These are phyloP conservation scores for Malus sylvestris DNA, from an alignment of 306 rosid species.

Conservation along the genomic window DNA sequence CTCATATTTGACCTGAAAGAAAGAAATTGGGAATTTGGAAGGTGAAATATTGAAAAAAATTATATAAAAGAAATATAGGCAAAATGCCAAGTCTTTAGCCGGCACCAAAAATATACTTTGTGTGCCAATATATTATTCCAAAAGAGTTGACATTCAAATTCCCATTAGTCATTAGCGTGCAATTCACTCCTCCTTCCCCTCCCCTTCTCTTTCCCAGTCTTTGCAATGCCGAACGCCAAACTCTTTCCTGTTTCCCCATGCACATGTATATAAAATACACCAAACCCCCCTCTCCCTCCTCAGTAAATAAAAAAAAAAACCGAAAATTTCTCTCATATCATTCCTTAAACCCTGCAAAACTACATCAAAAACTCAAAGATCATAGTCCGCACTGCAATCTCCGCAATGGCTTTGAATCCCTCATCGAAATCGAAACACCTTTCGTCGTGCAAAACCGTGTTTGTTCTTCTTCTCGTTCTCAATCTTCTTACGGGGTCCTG, in stretches of 20 bases:
- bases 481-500: slow-evolving; percentile 36
- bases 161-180: slow-evolving; percentile 37
- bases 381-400: background rate
- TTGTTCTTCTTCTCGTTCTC: slow-evolving; percentile 27
- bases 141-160: slow-evolving; percentile 57
- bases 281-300: slow-evolving; percentile 10
- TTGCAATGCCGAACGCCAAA: slow-evolving; percentile 28
- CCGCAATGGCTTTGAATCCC: slow-evolving; percentile 39
- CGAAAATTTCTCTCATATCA: background rate
- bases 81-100: slow-evolving; percentile 32
- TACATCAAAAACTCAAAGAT: background rate
- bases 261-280: slow-evolving; percentile 23
- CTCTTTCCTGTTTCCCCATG: slow-evolving; percentile 35
- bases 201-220: slow-evolving; percentile 21
- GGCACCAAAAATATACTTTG: slow-evolving; percentile 33
- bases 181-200: slow-evolving; percentile 17
- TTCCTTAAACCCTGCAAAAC: slow-evolving; percentile 22
- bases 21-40: background rate
- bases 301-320: background rate
- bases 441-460: slow-evolving; percentile 15
- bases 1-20: slow-evolving; percentile 22
- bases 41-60: background rate
- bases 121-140: background rate
- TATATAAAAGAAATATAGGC: background rate
- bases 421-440: slow-evolving; percentile 22